Conservation (phyloP, 2,329 filamentous ascomycete species). For the Orbilia blumenaviensis region DNA sequence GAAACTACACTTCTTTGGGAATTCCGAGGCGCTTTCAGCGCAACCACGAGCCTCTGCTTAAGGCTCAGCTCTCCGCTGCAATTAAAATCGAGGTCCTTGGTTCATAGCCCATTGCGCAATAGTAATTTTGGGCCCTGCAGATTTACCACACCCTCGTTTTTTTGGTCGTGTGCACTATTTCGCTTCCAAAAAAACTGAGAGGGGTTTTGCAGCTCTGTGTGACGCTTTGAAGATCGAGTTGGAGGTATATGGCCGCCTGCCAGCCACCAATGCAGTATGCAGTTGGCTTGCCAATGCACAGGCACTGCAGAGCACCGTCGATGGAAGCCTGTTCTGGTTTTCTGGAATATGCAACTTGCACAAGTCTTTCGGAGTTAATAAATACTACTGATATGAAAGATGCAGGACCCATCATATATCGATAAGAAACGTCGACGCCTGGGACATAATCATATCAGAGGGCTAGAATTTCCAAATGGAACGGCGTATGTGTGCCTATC, state of each 20-base stretch:
- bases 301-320: background rate
- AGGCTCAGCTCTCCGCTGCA: background rate
- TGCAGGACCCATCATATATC: too few species aligned
- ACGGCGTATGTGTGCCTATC: background rate
- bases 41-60: background rate
- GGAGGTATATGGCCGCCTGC: background rate
- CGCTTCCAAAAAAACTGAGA: background rate
- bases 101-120: background rate
- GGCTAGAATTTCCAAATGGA: background rate
- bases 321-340: slow-evolving; percentile 10
- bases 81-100: background rate
- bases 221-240: background rate
- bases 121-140: background rate
- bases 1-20: slow-evolving; percentile 15
- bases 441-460: too few species aligned
- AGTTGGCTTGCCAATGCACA: background rate
- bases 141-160: background rate
- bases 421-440: too few species aligned
- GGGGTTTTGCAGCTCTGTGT: too few species aligned
- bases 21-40: slow-evolving; percentile 36
- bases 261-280: slow-evolving; percentile 4
- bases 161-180: background rate
- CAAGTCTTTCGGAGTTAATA: background rate
- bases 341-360: slow-evolving; percentile 2
- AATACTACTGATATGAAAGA: background rate